These are phyloP conservation scores for Fusarium stilboides DNA, from an alignment of 2,329 filamentous ascomycete species.

Conservation along the genomic window DNA sequence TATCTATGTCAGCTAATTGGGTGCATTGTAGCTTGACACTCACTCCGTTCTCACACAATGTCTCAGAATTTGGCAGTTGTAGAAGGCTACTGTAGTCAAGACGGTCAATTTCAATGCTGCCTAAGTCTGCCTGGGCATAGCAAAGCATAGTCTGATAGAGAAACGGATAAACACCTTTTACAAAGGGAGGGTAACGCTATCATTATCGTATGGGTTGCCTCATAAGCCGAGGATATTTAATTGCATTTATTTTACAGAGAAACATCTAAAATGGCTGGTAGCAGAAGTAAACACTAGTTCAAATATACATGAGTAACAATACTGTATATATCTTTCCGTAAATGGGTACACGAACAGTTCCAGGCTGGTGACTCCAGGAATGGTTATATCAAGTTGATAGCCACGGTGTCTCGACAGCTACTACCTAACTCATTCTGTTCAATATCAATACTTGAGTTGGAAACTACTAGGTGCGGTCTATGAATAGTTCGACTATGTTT, in stretches of 20 bases:
- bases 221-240: slow-evolving; percentile 25
- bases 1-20: slow-evolving; percentile 14
- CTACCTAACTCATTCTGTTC: too few species aligned
- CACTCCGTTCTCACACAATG: slow-evolving; percentile 17
- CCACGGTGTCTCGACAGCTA: too few species aligned
- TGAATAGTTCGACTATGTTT: too few species aligned
- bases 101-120: slow-evolving; percentile 8
- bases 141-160: slow-evolving; percentile 33
- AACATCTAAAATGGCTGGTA: slow-evolving; percentile 23
- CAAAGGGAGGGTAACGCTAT: slow-evolving; percentile 22
- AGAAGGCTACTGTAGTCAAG: slow-evolving; percentile 33
- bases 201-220: slow-evolving; percentile 10
- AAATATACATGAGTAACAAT: slow-evolving; percentile 32
- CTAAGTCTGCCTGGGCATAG: too few species aligned
- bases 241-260: not conserved
- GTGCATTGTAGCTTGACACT: not conserved
- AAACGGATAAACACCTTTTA: slow-evolving; percentile 27
- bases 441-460: too few species aligned
- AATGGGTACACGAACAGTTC: too few species aligned
- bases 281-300: slow-evolving; percentile 23
- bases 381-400: too few species aligned
- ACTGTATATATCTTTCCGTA: not conserved
- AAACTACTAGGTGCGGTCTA: too few species aligned
- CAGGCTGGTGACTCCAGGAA: too few species aligned
- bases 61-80: slow-evolving; percentile 9